Base-by-base conservation (phyloP, 1,284 basidiomycete genomes). In the Heterobasidion annosum region DNA sequence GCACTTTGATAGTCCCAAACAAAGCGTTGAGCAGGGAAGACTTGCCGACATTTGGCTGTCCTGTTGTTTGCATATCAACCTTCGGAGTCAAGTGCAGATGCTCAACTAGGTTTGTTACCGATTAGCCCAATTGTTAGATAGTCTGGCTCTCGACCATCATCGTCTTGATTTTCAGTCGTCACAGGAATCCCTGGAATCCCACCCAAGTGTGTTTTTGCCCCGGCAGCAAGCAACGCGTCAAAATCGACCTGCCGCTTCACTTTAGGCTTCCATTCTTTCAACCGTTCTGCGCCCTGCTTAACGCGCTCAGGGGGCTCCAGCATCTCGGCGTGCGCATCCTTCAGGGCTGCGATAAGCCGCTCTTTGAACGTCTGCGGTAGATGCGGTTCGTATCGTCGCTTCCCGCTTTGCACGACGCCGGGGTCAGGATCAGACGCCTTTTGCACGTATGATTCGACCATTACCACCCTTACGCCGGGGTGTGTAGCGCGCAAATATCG, bases 41-140 rank as follows among this genome's bases (percentile, higher is more conserved):
- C 66, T 98, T 98, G 33, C 93, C 94, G 35, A 96, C 93, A 65
- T 96, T 97, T 8, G 93, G 93, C 64, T 96, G 93, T 9, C 91
- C 89, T 90, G 4, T 25, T 25, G 25, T 25, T 5, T 25, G 58
- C 10, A 34, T n/a, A 48, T 12, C 7, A 13, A 34, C 25, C 34
- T 43, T 50, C 32, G 35, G 15, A 18, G 12, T 34, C 13, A 35
- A 12, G 34, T 37, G 25, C 34, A n/a, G 43, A 15, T 12, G 6
- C 2, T n/a, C 13, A 32, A 10, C 47, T 4, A 46, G 34, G 6
- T n/a, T 34, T 47, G 52, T 47, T 63, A 81, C 92, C 93, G 58
- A 95, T 88, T 35, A 95, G 67, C 0, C 93, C 93, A 53, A 96
- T 75, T 0, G 91, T 94, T 46, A 95, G 66, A 58, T 81, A 82